Evolutionary conservation across 192 early-diverging fungal genomes (phyloP).

Genomic region (Coemansia sp.): DNA sequence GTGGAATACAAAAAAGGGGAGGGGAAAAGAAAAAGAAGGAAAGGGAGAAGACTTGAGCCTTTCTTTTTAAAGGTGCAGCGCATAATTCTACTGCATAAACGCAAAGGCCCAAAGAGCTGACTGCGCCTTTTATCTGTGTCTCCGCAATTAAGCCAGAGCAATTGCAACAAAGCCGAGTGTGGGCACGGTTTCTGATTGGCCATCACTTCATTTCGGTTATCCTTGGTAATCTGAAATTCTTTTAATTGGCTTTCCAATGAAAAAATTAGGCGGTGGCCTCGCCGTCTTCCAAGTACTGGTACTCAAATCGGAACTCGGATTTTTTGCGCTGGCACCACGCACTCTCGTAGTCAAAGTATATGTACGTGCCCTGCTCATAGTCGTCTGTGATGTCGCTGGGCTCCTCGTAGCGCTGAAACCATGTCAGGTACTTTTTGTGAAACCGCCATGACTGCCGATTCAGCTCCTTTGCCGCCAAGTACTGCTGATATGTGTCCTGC

Average conservation of each 20-base stretch:
- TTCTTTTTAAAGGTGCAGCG: too few species aligned
- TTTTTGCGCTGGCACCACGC: conserved; percentile 97
- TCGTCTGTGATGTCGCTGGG: conserved; percentile 93
- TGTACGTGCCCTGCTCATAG: conserved; percentile 96
- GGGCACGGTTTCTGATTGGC: too few species aligned
- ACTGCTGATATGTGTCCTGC: conserved; percentile 96
- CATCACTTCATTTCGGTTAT: too few species aligned
- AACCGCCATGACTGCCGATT: conserved; percentile 98
- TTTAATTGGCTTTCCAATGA: too few species aligned
- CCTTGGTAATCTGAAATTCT: not conserved
- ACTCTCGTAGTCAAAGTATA: conserved; percentile 98
- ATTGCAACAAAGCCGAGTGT: too few species aligned
- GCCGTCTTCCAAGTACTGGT: conserved; percentile 82
- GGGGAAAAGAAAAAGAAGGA: conserved; percentile 3
- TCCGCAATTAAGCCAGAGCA: too few species aligned
- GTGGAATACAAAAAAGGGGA: not conserved
- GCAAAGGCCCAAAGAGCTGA: too few species aligned
- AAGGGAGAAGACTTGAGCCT: not conserved
- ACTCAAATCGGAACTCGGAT: conserved; percentile 93
- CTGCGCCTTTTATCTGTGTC: too few species aligned
- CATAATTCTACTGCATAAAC: too few species aligned
- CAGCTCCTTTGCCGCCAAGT: conserved; percentile 89
- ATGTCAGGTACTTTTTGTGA: conserved; percentile 97
- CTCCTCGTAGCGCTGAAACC: conserved; percentile 98
- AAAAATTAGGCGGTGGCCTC: conserved; percentile 23